A percentile compares a stretch with the other conserved stretches of the same genome.
Conservation (phyloP, 2,329 filamentous ascomycete genomes). For the Fusarium austroafricanum region DNA sequence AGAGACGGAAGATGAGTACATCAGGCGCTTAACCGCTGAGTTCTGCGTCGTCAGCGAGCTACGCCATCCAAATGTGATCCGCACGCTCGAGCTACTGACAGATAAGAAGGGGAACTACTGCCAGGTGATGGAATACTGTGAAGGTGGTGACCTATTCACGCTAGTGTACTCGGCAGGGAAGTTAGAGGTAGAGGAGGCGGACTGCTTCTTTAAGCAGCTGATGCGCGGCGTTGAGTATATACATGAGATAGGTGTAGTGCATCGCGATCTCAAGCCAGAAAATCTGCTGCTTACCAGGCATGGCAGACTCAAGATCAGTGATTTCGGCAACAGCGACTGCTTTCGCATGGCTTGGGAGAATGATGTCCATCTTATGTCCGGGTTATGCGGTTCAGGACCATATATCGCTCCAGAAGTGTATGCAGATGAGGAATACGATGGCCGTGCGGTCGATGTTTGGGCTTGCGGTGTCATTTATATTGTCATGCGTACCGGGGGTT, state of each 20-base stretch:
- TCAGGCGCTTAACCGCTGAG: constrained; percentile 94
- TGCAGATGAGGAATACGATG: constrained; percentile 92
- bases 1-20: constrained; percentile 95
- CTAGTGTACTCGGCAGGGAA: constrained; percentile 92
- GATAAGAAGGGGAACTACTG: constrained; percentile 71
- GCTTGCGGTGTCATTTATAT: constrained; percentile 99
- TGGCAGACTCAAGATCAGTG: constrained; percentile 94
- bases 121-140: constrained; percentile 97
- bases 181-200: constrained; percentile 89
- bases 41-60: constrained; percentile 93
- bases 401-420: constrained; percentile 99
- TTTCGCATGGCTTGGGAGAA: constrained; percentile 99
- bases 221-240: constrained; percentile 99
- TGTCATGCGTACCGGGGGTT: constrained; percentile 96
- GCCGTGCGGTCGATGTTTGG: constrained; percentile 95
- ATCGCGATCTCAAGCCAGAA: constrained; percentile 67
- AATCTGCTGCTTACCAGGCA: constrained; percentile 93
- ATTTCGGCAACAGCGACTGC: constrained; percentile 98
- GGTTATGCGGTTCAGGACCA: constrained; percentile 92
- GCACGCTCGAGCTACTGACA: constrained; percentile 92
- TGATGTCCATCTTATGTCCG: constrained; percentile 96
- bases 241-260: constrained; percentile 97
- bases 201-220: constrained; percentile 98
- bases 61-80: constrained; percentile 95
- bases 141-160: constrained; percentile 95